Evolutionary conservation across 768 basidiomycete genomes (phyloP), one percentile per base, ranked within the genome.

Genomic region (Lactarius indigo): DNA sequence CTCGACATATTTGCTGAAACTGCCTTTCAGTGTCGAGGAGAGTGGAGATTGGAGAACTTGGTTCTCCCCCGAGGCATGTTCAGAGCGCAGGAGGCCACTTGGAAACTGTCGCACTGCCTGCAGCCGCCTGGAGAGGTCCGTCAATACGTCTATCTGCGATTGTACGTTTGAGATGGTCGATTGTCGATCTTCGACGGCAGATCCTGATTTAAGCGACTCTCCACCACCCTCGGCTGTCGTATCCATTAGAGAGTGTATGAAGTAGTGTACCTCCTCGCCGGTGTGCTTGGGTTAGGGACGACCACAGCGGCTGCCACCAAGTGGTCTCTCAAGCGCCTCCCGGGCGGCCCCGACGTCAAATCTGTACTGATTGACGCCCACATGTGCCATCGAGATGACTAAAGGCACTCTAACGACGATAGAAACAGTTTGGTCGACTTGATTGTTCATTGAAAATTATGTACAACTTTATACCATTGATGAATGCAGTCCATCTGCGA

Each of bases 1-100:
- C 64, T 80, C 75, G 61, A 87, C 84, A 5, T 62, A 68, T 63
- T 68, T 63, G 26, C 35, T 44, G 30, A 68, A 68, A 7, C 33
- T 66, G 13, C 55, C 60, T 30, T 67, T 67, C 37, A 66, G 18
- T 18, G 55, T 35, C 30, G 31, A 58, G 20, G 59, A 35, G 20
- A 42, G 52, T 39, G n/a, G 37, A 17, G 44, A 31, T 15, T 56
- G 57, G 15, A 61, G 58, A 5, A 65, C 65, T 17, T 58, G 62
- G 18, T 63, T 64, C n/a, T 64, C n/a, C 33, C 42, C 56, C 18
- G 62, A 57, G 41, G 59, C 31, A 18, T 60, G 54, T 41, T 61
- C 62, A 1, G 65, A 57, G 63, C 65, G 70, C 30, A 71, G 61
- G 9, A 71, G 65, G 33, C 44, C 41, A 12, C 59, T 30, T 4